Evolutionary conservation across 129 eudicot genomes (phyloP).

Genomic region (Rutidosis leptorrhynchoides): DNA sequence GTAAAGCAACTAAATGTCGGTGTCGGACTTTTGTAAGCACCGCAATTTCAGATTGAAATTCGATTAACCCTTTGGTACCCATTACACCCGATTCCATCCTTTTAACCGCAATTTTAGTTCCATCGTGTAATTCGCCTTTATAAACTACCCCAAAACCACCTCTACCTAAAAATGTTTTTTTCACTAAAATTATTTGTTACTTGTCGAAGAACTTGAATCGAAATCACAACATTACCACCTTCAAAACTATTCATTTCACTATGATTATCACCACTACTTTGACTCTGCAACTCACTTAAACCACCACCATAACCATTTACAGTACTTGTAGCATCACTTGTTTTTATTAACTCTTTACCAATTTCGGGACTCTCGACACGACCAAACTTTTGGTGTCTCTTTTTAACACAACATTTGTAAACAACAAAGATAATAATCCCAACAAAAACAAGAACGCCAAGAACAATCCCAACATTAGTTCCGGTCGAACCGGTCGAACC

Average conservation of each 20-base stretch:
- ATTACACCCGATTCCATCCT: constrained; percentile 54
- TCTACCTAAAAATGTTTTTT: constrained; percentile 45
- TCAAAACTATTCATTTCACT: constrained; percentile 62
- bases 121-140: constrained; percentile 57
- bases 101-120: constrained; percentile 58
- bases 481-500: constrained; percentile 36
- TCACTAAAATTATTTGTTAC: constrained; percentile 56
- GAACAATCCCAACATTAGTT: constrained; percentile 45
- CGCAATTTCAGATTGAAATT: constrained; percentile 61
- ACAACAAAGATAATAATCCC: constrained; percentile 48
- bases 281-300: constrained; percentile 59
- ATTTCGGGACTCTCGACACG: constrained; percentile 50
- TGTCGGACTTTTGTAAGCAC: constrained; percentile 58
- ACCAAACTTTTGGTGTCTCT: constrained; percentile 46
- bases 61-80: constrained; percentile 55
- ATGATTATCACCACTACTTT: constrained; percentile 62
- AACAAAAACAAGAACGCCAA: constrained; percentile 47
- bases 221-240: constrained; percentile 64
- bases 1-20: constrained; percentile 55
- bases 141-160: constrained; percentile 69
- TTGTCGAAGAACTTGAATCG: constrained; percentile 53
- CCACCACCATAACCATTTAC: constrained; percentile 47
- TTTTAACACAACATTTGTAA: constrained; percentile 51
- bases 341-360: constrained; percentile 45
- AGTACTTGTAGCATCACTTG: constrained; percentile 29